Base-by-base conservation (phyloP, 2,329 filamentous ascomycete genomes). In the Aspergillus fructus region DNA sequence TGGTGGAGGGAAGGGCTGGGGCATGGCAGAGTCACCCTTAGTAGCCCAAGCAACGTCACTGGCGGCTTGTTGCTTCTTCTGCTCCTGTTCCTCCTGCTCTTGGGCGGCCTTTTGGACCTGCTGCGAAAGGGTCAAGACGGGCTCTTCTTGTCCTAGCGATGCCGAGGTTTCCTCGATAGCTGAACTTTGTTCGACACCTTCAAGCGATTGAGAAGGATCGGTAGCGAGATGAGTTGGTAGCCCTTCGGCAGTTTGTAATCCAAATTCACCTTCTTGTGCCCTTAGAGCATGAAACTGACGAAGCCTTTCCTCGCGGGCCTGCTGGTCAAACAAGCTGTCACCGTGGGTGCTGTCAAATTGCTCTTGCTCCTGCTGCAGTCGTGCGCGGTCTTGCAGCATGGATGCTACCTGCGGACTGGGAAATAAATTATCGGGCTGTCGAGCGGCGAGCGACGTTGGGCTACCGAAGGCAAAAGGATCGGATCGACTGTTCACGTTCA, bases 241-340 rank as follows among this genome's bases (percentile, higher is more conserved):
- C 37, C 74, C 75, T 53, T 79, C 76, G 33, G 67, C 67, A 47
- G 69, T 73, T 55, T 73, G 67, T 56, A 74, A 58, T 5, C 69
- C 71, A 53, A 71, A 65, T 49, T 77, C 74, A 57, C 93, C 90
- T 58, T 88, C 84, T 68, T 90, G 85, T n/a, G 88, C 84, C 64
- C 90, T 85, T 49, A 94, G 77, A 30, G 89, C 85, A 66, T 96
- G 86, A 70, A 97, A 97, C 69, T 97, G 89, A 64, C 89, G 85
- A 19, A 97, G 81, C 46, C 93, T 87, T 47, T 91, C 89, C 60
- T 82, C 81, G 50, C 80, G 79, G 30, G 76, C 77, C 65, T 83
- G 76, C 61, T 81, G 77, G 53, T 82, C 80, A 58, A 79, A 77
- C 52, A 79, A 74, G 59, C 70, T 73, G 59, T 78, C 75, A 30